These are phyloP conservation scores for Beauveria varroae DNA, from an alignment of 2,329 filamentous ascomycete species.

Conservation along the genomic window DNA sequence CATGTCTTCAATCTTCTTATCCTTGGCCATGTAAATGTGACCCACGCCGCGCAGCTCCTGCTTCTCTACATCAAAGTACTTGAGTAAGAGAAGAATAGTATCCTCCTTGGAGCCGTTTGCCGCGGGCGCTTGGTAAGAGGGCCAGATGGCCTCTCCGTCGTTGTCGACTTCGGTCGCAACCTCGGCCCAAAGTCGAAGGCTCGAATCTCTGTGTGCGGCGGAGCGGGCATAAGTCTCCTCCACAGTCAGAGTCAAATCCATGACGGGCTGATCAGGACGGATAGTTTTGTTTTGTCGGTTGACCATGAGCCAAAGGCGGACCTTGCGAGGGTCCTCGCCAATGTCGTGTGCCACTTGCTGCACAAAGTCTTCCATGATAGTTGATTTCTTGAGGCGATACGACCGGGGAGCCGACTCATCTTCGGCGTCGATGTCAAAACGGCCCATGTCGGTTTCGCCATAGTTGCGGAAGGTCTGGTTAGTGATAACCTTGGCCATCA, in stretches of 20 bases:
- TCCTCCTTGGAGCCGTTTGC: constrained; percentile 54
- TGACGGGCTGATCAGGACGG: constrained; percentile 79
- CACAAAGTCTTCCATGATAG: constrained; percentile 69
- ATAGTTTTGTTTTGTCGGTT: constrained; percentile 97
- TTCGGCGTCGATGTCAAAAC: constrained; percentile 56
- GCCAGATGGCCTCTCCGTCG: constrained; percentile 67
- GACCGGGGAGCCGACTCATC: constrained; percentile 63
- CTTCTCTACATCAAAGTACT: constrained; percentile 74
- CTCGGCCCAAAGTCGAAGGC: constrained; percentile 84
- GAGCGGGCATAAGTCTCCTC: constrained; percentile 57
- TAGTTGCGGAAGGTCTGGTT: constrained; percentile 74
- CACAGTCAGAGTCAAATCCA: constrained; percentile 67
- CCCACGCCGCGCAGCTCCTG: constrained; percentile 72
- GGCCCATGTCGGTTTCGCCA: constrained; percentile 75
- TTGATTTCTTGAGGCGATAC: constrained; percentile 68
- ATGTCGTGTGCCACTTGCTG: constrained; percentile 63
- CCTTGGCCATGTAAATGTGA: constrained; percentile 79
- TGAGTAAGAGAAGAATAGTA: constrained; percentile 77
- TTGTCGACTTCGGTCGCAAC: constrained; percentile 57
- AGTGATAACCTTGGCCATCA: constrained; percentile 74
- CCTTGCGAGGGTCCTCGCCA: constrained; percentile 55
- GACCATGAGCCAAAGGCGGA: constrained; percentile 95
- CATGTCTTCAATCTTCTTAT: constrained; percentile 82
- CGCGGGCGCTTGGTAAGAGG: constrained; percentile 50
- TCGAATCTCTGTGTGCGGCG: constrained; percentile 56